These are phyloP conservation scores for Emydomyces testavorans DNA, from an alignment of 2,329 filamentous ascomycete species.

Conservation along the genomic window DNA sequence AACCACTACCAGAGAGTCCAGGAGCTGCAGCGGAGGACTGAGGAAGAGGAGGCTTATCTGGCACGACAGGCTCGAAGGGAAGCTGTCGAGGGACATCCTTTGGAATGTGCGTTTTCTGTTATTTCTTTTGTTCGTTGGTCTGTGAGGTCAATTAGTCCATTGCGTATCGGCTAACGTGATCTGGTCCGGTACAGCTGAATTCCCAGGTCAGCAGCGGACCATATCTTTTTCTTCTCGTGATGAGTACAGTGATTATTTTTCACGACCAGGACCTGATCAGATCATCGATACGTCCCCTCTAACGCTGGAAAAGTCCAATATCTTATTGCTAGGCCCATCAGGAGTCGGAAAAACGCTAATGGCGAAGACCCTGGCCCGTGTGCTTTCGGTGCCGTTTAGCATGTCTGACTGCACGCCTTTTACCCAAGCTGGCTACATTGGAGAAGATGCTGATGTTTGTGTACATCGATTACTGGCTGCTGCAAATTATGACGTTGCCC, in stretches of 20 bases:
- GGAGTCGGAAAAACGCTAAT: conserved; percentile 97
- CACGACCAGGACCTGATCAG: conserved; percentile 26
- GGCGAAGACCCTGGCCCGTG: conserved; percentile 73
- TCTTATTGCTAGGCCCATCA: conserved; percentile 80
- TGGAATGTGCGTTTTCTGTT: conserved; percentile 52
- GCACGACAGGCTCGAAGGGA: conserved; percentile 62
- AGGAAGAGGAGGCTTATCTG: conserved; percentile 64
- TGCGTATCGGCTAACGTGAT: not conserved
- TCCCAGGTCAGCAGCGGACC: conserved; percentile 49
- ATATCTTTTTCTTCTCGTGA: conserved; percentile 30
- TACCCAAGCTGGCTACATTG: conserved; percentile 93
- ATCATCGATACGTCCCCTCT: conserved; percentile 49
- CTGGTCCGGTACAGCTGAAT: conserved; percentile 42
- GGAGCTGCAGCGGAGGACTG: conserved; percentile 59
- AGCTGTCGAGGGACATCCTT: conserved; percentile 56
- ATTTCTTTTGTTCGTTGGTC: not conserved
- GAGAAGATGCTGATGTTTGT: conserved; percentile 92
- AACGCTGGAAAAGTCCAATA: conserved; percentile 90
- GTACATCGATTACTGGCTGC: conserved; percentile 83
- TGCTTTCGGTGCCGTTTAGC: conserved; percentile 88
- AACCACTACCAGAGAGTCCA: conserved; percentile 91
- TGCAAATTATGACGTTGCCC: conserved; percentile 74
- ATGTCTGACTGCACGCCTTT: conserved; percentile 95
- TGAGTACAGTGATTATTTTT: conserved; percentile 18
- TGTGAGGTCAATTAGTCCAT: conserved; percentile 2